Percentiles rank a stretch among this genome's conserved stretches.
These are phyloP conservation scores for Lipomyces yamadae DNA, from an alignment of 805 yeast species.

Conservation along the genomic window DNA sequence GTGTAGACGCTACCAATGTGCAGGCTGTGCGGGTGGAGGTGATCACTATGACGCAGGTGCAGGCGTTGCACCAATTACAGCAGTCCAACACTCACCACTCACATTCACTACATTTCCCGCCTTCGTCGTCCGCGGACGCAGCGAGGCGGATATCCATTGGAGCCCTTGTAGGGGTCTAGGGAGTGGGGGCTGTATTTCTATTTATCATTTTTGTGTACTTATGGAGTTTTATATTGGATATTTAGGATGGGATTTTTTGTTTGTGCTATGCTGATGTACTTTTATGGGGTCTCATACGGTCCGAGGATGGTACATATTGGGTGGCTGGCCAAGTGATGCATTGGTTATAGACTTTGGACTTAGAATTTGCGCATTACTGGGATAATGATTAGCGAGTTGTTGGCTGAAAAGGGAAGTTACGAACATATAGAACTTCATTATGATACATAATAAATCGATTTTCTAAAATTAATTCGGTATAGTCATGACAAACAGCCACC, in stretches of 20 bases:
- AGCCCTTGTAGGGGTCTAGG: slow-evolving; percentile 19
- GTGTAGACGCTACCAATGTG: neutral
- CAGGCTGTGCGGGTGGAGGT: slow-evolving; percentile 19
- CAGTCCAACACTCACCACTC: neutral
- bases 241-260: neutral
- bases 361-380: neutral
- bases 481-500: neutral
- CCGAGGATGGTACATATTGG: neutral
- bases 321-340: neutral
- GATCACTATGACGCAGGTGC: slow-evolving; percentile 17
- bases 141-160: slow-evolving; percentile 24
- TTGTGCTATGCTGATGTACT: neutral
- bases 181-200: neutral
- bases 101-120: slow-evolving; percentile 1
- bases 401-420: too few relatives aligned
- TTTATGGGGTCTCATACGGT: neutral
- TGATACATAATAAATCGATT: too few relatives aligned
- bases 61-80: slow-evolving; percentile 2
- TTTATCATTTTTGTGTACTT: neutral
- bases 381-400: too few relatives aligned
- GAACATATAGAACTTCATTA: too few relatives aligned
- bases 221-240: too few relatives aligned
- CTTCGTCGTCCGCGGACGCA: slow-evolving; percentile 15
- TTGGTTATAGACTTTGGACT: neutral
- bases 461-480: neutral